A percentile compares a stretch with the other conserved stretches of the same genome.
Evolutionary conservation across 176 grass and related monocot genomes (phyloP).

Genomic region (Aechmea fasciata): DNA sequence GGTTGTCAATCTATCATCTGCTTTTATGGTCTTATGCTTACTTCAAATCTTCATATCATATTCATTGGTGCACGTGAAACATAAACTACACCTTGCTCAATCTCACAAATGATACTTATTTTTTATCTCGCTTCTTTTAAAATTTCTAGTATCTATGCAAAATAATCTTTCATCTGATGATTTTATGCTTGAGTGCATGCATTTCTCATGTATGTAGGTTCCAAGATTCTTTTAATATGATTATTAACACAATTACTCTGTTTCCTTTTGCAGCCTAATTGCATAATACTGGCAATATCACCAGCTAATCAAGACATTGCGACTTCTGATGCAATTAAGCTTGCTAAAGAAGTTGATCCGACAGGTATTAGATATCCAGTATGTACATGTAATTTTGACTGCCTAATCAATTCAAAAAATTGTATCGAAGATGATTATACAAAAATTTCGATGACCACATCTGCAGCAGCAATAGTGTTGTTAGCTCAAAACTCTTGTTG

Average conservation of each 20-base stretch:
- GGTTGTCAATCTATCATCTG: too few species aligned
- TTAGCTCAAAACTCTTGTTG: background rate
- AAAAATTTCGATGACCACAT: background rate
- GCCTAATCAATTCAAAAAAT: background rate
- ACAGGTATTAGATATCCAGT: slow-evolving; percentile 21
- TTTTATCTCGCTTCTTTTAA: too few species aligned
- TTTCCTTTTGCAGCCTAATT: slow-evolving; percentile 26
- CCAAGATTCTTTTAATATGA: background rate
- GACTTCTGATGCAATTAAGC: slow-evolving; percentile 39
- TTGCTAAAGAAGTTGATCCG: slow-evolving; percentile 39
- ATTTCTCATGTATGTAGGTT: background rate
- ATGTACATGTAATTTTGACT: background rate
- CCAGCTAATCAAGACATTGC: slow-evolving; percentile 47
- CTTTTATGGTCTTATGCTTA: too few species aligned
- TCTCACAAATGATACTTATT: too few species aligned
- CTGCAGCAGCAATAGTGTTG: background rate
- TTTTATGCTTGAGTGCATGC: background rate
- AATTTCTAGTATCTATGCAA: background rate
- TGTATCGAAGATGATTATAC: too few species aligned
- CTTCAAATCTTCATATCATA: too few species aligned
- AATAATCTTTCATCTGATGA: background rate
- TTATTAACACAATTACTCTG: background rate
- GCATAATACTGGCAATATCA: slow-evolving; percentile 47
- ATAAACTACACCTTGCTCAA: too few species aligned
- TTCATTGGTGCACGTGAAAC: too few species aligned